Conservation (phyloP, 441 rosid genomes). For the Populus hybrid region DNA sequence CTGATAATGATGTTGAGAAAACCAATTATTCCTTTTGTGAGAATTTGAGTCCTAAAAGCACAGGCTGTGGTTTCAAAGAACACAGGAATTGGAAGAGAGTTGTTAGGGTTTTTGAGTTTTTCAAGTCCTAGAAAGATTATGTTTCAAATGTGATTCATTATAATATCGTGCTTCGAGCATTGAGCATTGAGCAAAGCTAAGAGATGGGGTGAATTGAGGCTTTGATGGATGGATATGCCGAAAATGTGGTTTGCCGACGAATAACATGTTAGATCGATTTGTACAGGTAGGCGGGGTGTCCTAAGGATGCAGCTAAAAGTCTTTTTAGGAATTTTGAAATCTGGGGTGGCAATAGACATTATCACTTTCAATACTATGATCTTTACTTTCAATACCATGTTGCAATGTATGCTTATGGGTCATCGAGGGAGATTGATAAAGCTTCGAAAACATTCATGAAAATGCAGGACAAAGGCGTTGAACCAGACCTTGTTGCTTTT, state of each 20-base stretch:
- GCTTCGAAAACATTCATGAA: constrained; percentile 65
- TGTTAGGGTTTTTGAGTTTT: too few relatives aligned
- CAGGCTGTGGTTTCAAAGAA: too few relatives aligned
- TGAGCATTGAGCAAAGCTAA: too few relatives aligned
- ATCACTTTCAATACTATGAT: constrained; percentile 85
- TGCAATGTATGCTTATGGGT: constrained; percentile 55
- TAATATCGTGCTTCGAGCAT: constrained; percentile 41
- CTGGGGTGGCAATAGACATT: constrained; percentile 67
- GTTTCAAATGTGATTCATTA: constrained; percentile 20
- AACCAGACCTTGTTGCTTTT: constrained; percentile 65
- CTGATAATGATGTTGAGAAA: too few relatives aligned
- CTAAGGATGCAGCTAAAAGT: constrained; percentile 69
- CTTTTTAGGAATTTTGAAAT: constrained; percentile 70
- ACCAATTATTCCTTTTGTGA: too few relatives aligned
- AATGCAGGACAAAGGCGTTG: constrained; percentile 65
- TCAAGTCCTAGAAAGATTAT: too few relatives aligned
- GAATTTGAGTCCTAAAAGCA: too few relatives aligned
- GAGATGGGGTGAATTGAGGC: constrained; percentile 43
- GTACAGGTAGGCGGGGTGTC: constrained; percentile 90
- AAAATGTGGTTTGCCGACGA: constrained; percentile 63
- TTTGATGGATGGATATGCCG: constrained; percentile 85
- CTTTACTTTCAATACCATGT: constrained; percentile 64
- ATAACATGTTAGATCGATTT: constrained; percentile 73
- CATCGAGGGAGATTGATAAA: constrained; percentile 55
- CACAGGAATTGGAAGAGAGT: too few relatives aligned